Base-by-base conservation (phyloP, 169 alveolate species). In the Amoebophrya sp. region DNA sequence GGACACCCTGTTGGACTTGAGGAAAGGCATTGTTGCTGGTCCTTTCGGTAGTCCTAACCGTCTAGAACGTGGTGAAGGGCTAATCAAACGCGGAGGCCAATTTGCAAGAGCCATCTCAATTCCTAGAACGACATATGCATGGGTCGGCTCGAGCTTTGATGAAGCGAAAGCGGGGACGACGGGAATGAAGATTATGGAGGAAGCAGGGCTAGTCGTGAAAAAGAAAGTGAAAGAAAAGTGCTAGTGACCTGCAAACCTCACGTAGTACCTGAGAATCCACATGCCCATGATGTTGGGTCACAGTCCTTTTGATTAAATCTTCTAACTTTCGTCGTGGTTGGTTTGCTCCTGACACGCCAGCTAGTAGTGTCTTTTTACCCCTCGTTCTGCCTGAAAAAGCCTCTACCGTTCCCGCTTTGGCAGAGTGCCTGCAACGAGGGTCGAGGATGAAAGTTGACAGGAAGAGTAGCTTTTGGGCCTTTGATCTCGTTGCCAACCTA, bases 1-100 rank as follows among this genome's bases (percentile, higher is more conserved):
- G 53, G 91, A 39, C 91, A 89, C 91, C 33, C 91, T 76, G 24
- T 39, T 89, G 77, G 91, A 89, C 91, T 29, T 89, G 91, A n/a
- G 77, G 40, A 38, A 89, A 38, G 91, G 91, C 41, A 39, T 89
- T 33, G 40, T 89, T 29, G 91, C 91, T n/a, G 91, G 91, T 2
- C 26, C 41, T 33, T 89, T 40, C 40, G 77, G 41, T n/a, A 89
- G 41, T 38, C 91, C 91, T 6, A 40, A 89, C 91, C 40, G 91
- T 33, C 29, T 89, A 2, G 91, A 89, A 38, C 77, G 91, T n/a
- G 91, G 91, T 1, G 55, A 89, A 29, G 91, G 55, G 23, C 36
- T 39, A 3, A 39, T 26, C 40, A 29, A n/a, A 23, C 39, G 39
- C 38, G 77, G 39, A 3, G 91, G 41, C 33, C 41, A 89, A 54